Evolutionary conservation across 805 yeast genomes (phyloP).

Genomic region (Wickerhamiella siamensis): DNA sequence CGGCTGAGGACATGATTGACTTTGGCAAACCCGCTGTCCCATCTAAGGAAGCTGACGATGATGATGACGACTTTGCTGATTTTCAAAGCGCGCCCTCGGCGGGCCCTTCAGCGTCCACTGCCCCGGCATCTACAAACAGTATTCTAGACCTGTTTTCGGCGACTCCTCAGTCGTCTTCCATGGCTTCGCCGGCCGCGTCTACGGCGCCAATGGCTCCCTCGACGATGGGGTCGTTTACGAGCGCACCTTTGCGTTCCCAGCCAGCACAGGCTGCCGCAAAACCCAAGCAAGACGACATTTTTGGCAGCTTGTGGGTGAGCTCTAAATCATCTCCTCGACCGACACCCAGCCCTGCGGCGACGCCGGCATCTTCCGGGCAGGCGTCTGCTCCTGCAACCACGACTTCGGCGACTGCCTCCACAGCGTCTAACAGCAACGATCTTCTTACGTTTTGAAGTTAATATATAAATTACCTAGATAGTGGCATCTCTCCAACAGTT

Average conservation of each 20-base stretch:
- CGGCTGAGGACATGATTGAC: conserved; percentile 7
- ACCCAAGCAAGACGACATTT: conserved; percentile 23
- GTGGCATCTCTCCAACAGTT: background rate
- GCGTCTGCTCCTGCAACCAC: background rate
- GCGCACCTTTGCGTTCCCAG: background rate
- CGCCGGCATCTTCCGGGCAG: conserved; percentile 8
- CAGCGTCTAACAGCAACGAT: conserved; percentile 4
- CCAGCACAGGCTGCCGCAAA: conserved; percentile 9
- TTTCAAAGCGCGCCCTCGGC: conserved; percentile 47
- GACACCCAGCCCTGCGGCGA: conserved; percentile 6
- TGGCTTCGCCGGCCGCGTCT: conserved; percentile 9
- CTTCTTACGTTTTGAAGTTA: conserved; percentile 7
- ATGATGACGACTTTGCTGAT: conserved; percentile 49
- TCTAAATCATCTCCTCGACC: conserved; percentile 15
- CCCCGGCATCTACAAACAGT: conserved; percentile 10
- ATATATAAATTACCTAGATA: background rate
- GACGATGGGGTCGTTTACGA: no score
- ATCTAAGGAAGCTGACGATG: conserved; percentile 20
- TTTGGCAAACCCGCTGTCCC: conserved; percentile 13
- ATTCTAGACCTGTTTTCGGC: conserved; percentile 18
- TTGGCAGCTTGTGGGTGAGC: conserved; percentile 28
- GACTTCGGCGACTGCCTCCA: background rate
- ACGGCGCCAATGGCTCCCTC: background rate
- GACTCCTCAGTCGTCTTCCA: conserved; percentile 9
- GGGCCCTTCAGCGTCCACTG: conserved; percentile 12